phyloP scores from a whole-genome alignment of 1,284 basidiomycete species.

The Apiotrichum veenhuisii region DNA sequence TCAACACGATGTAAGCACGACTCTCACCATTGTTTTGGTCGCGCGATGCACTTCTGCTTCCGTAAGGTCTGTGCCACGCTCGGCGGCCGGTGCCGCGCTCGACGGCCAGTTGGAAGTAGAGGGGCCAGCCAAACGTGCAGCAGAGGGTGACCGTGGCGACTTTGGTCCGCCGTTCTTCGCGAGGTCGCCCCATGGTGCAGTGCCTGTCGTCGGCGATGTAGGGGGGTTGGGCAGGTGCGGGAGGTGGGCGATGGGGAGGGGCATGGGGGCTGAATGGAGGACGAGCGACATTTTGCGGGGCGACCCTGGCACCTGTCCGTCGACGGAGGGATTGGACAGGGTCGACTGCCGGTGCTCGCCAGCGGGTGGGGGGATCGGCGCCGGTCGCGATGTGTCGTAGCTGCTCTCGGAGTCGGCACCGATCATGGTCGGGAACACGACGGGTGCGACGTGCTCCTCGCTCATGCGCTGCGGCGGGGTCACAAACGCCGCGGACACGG shows the following conservation, averaged over 20 bases:
- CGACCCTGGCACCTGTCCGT: slow-evolving; percentile 4
- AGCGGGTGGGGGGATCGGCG: not conserved
- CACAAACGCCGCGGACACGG: not conserved
- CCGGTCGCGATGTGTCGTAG: not conserved
- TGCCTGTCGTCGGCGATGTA: slow-evolving; percentile 22
- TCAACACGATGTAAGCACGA: not conserved
- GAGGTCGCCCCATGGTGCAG: slow-evolving; percentile 31
- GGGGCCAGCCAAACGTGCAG: no score
- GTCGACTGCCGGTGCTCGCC: not conserved
- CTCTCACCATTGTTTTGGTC: slow-evolving; percentile 46
- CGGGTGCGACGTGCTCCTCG: not conserved
- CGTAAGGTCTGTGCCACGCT: slow-evolving; percentile 13
- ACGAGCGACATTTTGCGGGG: slow-evolving; percentile 17
- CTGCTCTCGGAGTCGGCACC: not conserved
- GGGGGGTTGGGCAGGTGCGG: slow-evolving; percentile 31
- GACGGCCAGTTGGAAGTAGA: no score
- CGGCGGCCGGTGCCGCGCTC: not conserved
- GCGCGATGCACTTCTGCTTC: slow-evolving; percentile 44
- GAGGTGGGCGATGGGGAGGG: slow-evolving; percentile 47
- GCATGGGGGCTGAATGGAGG: slow-evolving; percentile 47
- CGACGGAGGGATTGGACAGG: not conserved
- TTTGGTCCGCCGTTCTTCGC: slow-evolving; percentile 35
- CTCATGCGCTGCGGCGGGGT: slow-evolving; percentile 6
- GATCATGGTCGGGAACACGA: not conserved
- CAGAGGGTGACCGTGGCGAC: no score